Conservation (phyloP, 2,329 filamentous ascomycete genomes). For the Stachybotrys chartarum region DNA sequence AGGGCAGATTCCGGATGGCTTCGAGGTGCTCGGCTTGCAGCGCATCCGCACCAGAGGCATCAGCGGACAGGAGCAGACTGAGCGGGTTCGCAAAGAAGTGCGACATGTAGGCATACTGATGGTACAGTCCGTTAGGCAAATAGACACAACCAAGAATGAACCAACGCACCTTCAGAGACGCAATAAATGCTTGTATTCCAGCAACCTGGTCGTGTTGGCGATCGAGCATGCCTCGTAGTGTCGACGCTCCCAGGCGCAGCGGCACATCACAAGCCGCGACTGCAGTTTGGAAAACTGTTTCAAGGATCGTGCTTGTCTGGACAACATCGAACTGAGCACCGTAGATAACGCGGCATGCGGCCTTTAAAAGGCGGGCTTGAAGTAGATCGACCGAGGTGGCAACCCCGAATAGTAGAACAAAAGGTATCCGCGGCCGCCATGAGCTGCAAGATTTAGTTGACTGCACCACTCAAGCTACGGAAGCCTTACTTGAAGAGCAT, state of each 20-base stretch:
- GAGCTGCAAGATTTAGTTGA: slow-evolving; percentile 29
- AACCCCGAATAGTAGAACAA: slow-evolving; percentile 70
- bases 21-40: slow-evolving; percentile 57
- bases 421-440: slow-evolving; percentile 71
- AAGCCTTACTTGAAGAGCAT: slow-evolving; percentile 55
- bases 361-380: slow-evolving; percentile 64
- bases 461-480: not conserved
- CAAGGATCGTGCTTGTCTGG: slow-evolving; percentile 63
- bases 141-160: too few species aligned
- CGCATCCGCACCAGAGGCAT: slow-evolving; percentile 13
- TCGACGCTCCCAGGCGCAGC: slow-evolving; percentile 55
- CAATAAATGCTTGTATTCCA: slow-evolving; percentile 65
- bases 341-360: slow-evolving; percentile 58
- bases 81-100: slow-evolving; percentile 76
- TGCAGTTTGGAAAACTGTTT: slow-evolving; percentile 61
- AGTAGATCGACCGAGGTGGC: slow-evolving; percentile 77
- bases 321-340: slow-evolving; percentile 73
- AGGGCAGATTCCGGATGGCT: slow-evolving; percentile 60
- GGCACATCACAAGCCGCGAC: slow-evolving; percentile 50
- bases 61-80: slow-evolving; percentile 49
- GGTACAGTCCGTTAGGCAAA: too few species aligned
- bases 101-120: slow-evolving; percentile 75
- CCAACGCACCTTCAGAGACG: slow-evolving; percentile 54
- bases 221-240: slow-evolving; percentile 59
- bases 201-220: slow-evolving; percentile 72